phyloP scores from a whole-genome alignment of 768 basidiomycete genomes.

The Lactarius deliciosus region DNA sequence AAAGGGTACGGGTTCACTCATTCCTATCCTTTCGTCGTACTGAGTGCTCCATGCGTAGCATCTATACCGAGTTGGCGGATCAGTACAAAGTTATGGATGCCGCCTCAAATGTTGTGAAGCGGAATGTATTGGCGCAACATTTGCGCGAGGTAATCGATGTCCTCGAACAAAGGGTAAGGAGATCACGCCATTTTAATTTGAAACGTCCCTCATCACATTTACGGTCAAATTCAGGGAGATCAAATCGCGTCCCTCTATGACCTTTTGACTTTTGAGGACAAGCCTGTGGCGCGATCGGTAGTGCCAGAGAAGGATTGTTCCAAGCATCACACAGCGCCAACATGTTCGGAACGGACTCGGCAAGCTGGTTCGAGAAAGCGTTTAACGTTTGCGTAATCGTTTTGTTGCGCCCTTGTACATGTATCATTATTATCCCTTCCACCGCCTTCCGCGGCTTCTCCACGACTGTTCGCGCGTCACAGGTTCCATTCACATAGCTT shows the following conservation, averaged over 20 bases:
- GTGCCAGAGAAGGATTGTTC: conserved; percentile 25
- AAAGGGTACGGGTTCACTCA: conserved; percentile 64
- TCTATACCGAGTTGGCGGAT: conserved; percentile 88
- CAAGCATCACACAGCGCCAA: background rate
- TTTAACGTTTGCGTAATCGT: conserved; percentile 22
- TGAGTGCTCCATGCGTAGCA: conserved; percentile 46
- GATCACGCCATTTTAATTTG: background rate
- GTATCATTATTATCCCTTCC: conserved; percentile 11
- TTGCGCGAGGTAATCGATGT: conserved; percentile 89
- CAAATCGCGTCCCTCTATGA: conserved; percentile 93
- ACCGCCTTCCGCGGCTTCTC: background rate
- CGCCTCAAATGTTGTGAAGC: conserved; percentile 72
- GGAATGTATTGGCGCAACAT: conserved; percentile 86
- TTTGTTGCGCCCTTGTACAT: background rate
- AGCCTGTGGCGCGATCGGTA: conserved; percentile 38
- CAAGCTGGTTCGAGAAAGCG: conserved; percentile 17
- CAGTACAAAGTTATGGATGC: conserved; percentile 92
- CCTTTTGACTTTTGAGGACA: conserved; percentile 74
- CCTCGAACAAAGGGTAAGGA: conserved; percentile 81
- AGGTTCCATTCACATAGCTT: background rate
- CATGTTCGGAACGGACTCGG: conserved; percentile 10
- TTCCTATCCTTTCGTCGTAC: conserved; percentile 6
- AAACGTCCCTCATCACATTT: conserved; percentile 19
- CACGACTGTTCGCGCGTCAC: background rate
- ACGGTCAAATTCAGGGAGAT: conserved; percentile 61